These are phyloP conservation scores for Bipolaris bicolor DNA, from an alignment of 2,329 filamentous ascomycete species.

Conservation along the genomic window DNA sequence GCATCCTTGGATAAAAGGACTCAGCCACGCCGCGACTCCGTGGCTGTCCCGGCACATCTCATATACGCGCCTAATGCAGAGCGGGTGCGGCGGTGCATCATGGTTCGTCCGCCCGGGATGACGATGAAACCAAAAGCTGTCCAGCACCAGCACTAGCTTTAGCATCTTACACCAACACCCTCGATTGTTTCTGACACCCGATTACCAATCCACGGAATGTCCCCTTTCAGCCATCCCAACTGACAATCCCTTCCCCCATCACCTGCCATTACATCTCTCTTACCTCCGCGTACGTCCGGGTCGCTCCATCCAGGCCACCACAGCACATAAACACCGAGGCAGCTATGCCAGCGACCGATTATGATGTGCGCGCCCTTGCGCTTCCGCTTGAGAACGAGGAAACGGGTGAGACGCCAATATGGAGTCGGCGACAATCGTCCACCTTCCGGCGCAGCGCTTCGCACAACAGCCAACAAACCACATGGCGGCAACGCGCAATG, in stretches of 20 bases:
- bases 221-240: conserved; percentile 5
- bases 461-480: conserved; percentile 34
- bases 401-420: conserved; percentile 57
- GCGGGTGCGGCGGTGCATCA: conserved; percentile 19
- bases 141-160: conserved; percentile 19
- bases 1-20: not conserved
- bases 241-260: conserved; percentile 6
- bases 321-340: conserved; percentile 1
- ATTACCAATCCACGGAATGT: conserved; percentile 17
- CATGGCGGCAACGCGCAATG: conserved; percentile 51
- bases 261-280: not conserved
- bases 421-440: conserved; percentile 54
- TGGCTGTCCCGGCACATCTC: not conserved
- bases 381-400: conserved; percentile 58
- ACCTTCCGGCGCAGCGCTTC: conserved; percentile 49
- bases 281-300: conserved; percentile 19
- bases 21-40: not conserved
- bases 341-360: conserved; percentile 53
- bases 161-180: conserved; percentile 19
- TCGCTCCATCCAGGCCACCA: conserved; percentile 15
- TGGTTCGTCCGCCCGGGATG: conserved; percentile 22
- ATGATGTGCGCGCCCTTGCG: conserved; percentile 60
- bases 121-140: conserved; percentile 30
- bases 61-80: conserved; percentile 16
- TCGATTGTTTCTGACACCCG: not conserved